Percentiles rank a stretch among this genome's conserved stretches.
Conservation (phyloP, 2,329 filamentous ascomycete genomes). For the Penicillium hordei region DNA sequence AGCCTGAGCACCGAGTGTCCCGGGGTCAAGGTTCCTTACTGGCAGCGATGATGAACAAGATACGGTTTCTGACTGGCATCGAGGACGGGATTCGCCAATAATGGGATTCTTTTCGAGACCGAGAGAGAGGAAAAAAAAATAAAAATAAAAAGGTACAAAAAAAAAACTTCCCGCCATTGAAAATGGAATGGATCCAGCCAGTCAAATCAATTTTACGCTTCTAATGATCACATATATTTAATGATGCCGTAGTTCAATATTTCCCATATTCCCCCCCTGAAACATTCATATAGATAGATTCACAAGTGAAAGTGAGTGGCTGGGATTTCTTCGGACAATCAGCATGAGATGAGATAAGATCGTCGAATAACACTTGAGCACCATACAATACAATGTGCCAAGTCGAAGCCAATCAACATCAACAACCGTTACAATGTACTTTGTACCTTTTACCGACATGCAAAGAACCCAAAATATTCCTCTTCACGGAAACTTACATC, state of each 20-base stretch:
- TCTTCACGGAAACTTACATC: not conserved
- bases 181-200: not conserved
- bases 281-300: not conserved
- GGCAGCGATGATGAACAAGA: not conserved
- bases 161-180: not conserved
- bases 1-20: not conserved
- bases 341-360: too few relatives aligned
- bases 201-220: slow-evolving; percentile 5
- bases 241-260: not conserved
- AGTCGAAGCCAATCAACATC: not conserved
- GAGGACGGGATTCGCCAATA: not conserved
- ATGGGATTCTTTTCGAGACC: not conserved
- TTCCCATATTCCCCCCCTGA: too few relatives aligned
- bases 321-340: not conserved
- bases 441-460: not conserved
- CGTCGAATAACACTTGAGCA: too few relatives aligned
- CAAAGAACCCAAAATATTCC: not conserved
- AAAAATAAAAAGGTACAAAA: not conserved
- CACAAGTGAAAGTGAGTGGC: not conserved
- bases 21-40: not conserved
- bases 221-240: not conserved
- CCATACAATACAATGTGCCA: not conserved
- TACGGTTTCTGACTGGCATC: not conserved
- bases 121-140: not conserved
- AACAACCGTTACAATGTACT: too few relatives aligned